These are phyloP conservation scores for Termitomyces sp. DNA, from an alignment of 768 basidiomycete genomes.

Conservation along the genomic window DNA sequence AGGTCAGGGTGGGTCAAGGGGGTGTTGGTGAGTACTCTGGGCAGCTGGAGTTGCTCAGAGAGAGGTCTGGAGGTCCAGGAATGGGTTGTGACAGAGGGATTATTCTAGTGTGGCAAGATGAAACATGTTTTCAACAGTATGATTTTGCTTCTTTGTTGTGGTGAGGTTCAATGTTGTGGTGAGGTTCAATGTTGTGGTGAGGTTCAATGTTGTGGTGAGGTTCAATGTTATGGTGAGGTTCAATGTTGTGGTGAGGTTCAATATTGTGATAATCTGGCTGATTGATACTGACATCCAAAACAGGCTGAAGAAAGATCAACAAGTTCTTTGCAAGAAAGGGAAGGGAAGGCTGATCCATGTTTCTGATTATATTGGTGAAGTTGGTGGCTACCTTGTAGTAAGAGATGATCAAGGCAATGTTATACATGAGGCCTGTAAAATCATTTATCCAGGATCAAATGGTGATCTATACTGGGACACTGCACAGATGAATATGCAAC, in stretches of 20 bases:
- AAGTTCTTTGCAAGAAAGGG: neutral
- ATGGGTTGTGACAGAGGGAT: neutral
- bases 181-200: neutral
- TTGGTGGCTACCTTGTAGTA: neutral
- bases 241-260: neutral
- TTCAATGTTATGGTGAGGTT: neutral
- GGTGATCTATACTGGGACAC: constrained; percentile 1
- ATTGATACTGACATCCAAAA: neutral
- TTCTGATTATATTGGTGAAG: neutral
- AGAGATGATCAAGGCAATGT: neutral
- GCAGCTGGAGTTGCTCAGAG: no score
- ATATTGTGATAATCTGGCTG: neutral
- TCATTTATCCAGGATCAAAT: neutral
- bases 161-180: neutral
- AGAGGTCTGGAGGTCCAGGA: no score
- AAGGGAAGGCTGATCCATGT: neutral
- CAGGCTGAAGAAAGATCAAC: neutral
- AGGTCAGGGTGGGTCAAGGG: no score
- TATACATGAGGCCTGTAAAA: neutral
- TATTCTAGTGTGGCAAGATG: neutral
- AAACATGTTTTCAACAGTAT: neutral
- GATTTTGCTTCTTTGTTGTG: neutral
- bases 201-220: neutral
- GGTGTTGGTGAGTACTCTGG: no score
- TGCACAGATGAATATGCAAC: neutral